A percentile compares a stretch with the other conserved stretches of the same genome.
These are phyloP conservation scores for Coemansia sp. DNA, from an alignment of 192 early-diverging fungal species.

Conservation along the genomic window DNA sequence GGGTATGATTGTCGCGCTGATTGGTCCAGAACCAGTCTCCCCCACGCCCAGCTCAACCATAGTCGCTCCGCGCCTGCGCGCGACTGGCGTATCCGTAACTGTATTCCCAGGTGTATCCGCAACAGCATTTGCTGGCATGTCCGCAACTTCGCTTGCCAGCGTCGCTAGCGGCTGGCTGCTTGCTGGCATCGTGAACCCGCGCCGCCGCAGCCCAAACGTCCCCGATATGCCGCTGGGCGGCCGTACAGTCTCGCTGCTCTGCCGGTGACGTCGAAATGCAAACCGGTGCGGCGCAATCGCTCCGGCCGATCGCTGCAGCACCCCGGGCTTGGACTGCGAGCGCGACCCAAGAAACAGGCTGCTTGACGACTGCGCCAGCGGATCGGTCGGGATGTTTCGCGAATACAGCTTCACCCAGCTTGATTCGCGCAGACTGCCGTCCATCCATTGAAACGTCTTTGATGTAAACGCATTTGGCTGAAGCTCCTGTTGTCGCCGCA, in stretches of 20 bases:
- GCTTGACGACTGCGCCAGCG: constrained; percentile 46
- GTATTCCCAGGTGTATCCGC: no score
- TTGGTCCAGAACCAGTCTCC: constrained; percentile 2
- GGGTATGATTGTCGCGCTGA: constrained; percentile 21
- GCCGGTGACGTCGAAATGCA: constrained; percentile 37
- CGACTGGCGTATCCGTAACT: no score
- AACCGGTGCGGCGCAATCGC: constrained; percentile 38
- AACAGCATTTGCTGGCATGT: no score
- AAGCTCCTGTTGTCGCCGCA: constrained; percentile 55
- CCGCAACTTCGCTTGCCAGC: no score
- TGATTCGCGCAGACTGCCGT: constrained; percentile 27
- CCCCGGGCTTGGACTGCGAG: constrained; percentile 14
- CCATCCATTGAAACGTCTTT: constrained; percentile 56
- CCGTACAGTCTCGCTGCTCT: constrained; percentile 40
- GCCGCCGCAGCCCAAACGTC: constrained; percentile 26
- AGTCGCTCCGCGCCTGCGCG: constrained; percentile 6
- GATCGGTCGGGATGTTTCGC: constrained; percentile 23
- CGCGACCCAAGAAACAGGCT: constrained; percentile 31
- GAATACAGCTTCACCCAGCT: constrained; percentile 41
- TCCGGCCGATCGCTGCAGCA: constrained; percentile 38
- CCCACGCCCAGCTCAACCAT: background rate
- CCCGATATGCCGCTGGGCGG: constrained; percentile 42
- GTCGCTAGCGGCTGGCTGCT: constrained; percentile 21
- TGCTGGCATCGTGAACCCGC: constrained; percentile 43
- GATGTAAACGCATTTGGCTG: constrained; percentile 40